These are phyloP conservation scores for Artomyces pyxidatus DNA, from an alignment of 768 basidiomycete genomes.

Conservation along the genomic window DNA sequence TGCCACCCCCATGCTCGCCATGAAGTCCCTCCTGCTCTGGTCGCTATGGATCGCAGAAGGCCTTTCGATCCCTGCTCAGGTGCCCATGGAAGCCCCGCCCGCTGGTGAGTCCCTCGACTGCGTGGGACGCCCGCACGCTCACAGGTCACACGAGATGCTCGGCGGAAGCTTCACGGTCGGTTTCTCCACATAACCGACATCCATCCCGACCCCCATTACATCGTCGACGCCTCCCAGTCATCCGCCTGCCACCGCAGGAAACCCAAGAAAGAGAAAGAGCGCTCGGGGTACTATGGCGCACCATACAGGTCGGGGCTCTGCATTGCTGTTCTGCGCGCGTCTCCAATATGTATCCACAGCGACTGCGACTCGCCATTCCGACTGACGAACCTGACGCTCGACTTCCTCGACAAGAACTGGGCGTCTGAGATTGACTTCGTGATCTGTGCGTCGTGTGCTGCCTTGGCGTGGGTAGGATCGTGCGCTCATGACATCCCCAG, in stretches of 20 bases:
- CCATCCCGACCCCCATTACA: constrained; percentile 72
- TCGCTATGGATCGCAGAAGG: not conserved
- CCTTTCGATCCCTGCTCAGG: constrained; percentile 4
- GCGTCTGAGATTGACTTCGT: constrained; percentile 84
- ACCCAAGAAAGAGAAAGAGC: constrained; percentile 43
- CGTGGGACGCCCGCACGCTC: not conserved
- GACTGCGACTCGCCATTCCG: constrained; percentile 77
- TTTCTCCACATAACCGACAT: constrained; percentile 82
- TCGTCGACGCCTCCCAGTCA: constrained; percentile 38
- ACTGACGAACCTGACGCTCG: constrained; percentile 76
- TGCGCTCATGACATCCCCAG: constrained; percentile 24
- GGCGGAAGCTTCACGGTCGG: constrained; percentile 52
- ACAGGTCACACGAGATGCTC: constrained; percentile 1
- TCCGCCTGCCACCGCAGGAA: constrained; percentile 61
- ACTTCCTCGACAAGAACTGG: constrained; percentile 75
- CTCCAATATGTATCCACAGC: constrained; percentile 25
- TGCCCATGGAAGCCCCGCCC: not conserved
- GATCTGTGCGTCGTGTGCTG: constrained; percentile 47
- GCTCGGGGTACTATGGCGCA: constrained; percentile 57
- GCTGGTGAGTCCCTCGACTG: not conserved
- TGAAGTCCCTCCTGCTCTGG: not conserved
- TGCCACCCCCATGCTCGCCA: constrained; percentile 3
- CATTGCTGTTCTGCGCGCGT: not conserved
- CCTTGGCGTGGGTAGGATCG: not conserved
- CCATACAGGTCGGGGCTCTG: constrained; percentile 49